A percentile compares a stretch with the other conserved stretches of the same genome.
Conservation (phyloP, 2,329 filamentous ascomycete species). For the Ceratocystis eucalypticola region DNA sequence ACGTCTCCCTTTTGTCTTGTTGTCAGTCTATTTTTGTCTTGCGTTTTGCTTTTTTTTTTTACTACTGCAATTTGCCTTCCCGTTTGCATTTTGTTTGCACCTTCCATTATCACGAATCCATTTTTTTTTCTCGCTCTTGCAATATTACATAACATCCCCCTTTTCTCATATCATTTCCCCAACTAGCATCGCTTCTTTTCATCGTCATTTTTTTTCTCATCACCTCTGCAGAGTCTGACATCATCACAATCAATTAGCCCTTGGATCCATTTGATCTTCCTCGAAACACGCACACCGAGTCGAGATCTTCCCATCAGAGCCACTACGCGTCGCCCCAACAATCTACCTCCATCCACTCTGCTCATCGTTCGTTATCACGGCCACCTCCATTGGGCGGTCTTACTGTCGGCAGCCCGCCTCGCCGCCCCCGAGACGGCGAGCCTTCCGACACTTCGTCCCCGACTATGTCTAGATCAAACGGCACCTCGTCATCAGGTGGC, state of each 20-base stretch:
- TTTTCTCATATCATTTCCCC: not conserved
- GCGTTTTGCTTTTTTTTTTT: slow-evolving; percentile 13
- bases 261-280: slow-evolving; percentile 7
- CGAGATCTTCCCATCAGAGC: slow-evolving; percentile 22
- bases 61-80: slow-evolving; percentile 13
- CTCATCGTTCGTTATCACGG: slow-evolving; percentile 36
- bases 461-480: slow-evolving; percentile 21
- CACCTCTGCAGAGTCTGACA: not conserved
- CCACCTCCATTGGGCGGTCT: slow-evolving; percentile 22
- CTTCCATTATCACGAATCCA: slow-evolving; percentile 14
- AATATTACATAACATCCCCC: not conserved
- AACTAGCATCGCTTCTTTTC: slow-evolving; percentile 1
- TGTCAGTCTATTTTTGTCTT: slow-evolving; percentile 17
- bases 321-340: slow-evolving; percentile 37
- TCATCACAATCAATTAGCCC: not conserved
- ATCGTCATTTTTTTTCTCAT: not conserved
- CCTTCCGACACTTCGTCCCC: slow-evolving; percentile 36
- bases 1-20: slow-evolving; percentile 18
- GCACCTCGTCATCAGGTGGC: slow-evolving; percentile 15
- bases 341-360: slow-evolving; percentile 29
- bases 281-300: slow-evolving; percentile 11
- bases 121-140: slow-evolving; percentile 15
- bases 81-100: slow-evolving; percentile 9
- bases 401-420: slow-evolving; percentile 11
- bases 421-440: slow-evolving; percentile 8